phyloP scores from a whole-genome alignment of 176 grass and related monocot genomes.

The Tuctoria greenei region DNA sequence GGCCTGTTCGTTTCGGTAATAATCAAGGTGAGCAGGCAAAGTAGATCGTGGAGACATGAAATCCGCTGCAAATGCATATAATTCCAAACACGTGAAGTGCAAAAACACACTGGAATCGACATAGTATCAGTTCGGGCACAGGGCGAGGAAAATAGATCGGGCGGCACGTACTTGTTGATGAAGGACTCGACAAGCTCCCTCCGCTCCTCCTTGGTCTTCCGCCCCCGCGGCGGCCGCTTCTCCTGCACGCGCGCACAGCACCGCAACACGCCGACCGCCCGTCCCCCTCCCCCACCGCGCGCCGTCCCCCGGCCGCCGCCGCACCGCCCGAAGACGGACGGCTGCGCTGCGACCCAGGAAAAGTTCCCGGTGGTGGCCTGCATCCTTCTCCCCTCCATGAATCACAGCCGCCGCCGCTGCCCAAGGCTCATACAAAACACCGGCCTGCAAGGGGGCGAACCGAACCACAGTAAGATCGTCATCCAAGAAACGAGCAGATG shows the following conservation, averaged over 20 bases:
- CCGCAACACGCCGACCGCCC: slow-evolving; percentile 17
- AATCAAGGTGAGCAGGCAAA: not conserved
- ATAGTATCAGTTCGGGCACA: not conserved
- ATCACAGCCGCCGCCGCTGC: not conserved
- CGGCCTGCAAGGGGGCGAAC: not conserved
- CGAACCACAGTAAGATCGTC: not conserved
- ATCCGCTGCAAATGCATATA: not conserved
- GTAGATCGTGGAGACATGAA: not conserved
- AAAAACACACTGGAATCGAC: no score
- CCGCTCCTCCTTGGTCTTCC: slow-evolving; percentile 93
- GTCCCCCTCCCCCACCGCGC: not conserved
- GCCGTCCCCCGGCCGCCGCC: slow-evolving; percentile 24
- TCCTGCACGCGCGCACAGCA: slow-evolving; percentile 52
- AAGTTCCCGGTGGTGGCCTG: slow-evolving; percentile 47
- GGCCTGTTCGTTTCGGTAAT: not conserved
- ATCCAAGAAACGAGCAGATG: not conserved
- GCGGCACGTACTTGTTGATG: slow-evolving; percentile 65
- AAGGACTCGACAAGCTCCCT: slow-evolving; percentile 83
- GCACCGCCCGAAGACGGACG: slow-evolving; percentile 50
- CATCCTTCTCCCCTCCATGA: slow-evolving; percentile 39
- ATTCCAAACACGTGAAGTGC: not conserved
- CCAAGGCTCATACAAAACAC: not conserved
- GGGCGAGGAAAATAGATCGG: not conserved
- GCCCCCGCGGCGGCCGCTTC: slow-evolving; percentile 70
- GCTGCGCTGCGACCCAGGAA: slow-evolving; percentile 46